Evolutionary conservation across 148 eudicot species (phyloP).

Genomic region (Camellia granthamiana): DNA sequence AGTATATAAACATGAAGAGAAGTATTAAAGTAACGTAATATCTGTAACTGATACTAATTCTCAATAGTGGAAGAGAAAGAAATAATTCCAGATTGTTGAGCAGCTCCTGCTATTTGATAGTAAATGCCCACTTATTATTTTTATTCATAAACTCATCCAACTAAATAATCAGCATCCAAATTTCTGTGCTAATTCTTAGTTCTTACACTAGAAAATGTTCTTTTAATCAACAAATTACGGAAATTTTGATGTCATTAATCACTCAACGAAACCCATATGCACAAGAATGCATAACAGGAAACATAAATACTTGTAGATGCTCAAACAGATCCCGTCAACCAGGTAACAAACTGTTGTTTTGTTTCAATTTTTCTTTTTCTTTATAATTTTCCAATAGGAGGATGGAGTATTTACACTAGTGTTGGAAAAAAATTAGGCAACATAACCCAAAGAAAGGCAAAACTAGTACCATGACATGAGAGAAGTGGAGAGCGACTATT

Average conservation of each 20-base stretch:
- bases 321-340: background rate
- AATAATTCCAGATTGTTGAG: background rate
- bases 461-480: constrained; percentile 80
- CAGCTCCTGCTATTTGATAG: background rate
- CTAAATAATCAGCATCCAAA: background rate
- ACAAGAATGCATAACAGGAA: background rate
- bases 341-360: background rate
- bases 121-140: background rate
- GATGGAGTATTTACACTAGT: background rate
- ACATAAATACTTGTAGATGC: background rate
- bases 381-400: background rate
- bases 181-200: background rate
- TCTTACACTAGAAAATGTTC: background rate
- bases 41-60: background rate
- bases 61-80: background rate
- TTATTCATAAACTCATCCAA: background rate
- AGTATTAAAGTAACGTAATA: background rate
- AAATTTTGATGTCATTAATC: background rate
- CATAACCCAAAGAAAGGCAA: constrained; percentile 13
- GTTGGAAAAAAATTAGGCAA: background rate
- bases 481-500: constrained; percentile 87
- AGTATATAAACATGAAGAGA: constrained; percentile 8
- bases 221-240: background rate
- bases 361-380: constrained; percentile 3
- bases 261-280: background rate